Percentiles rank a stretch among this genome's conserved stretches.
phyloP scores from a whole-genome alignment of 176 grass and related monocot genomes.

The Rhynchospora breviuscula region DNA sequence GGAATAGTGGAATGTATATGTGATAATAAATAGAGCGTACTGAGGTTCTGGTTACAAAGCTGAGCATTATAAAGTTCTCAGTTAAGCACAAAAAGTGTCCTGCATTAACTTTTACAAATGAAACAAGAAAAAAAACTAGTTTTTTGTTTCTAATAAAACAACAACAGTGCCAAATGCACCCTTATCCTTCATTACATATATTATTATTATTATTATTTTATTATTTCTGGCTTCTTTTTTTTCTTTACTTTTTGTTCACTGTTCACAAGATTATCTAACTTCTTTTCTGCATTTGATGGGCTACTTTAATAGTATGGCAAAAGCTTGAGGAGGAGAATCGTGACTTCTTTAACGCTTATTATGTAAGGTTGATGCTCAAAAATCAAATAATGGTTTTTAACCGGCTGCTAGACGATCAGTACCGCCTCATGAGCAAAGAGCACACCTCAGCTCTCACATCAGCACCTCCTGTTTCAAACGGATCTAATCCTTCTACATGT shows the following conservation, averaged over 20 bases:
- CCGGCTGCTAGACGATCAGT: constrained; percentile 72
- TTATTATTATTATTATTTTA: not conserved
- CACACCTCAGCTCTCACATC: constrained; percentile 42
- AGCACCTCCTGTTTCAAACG: constrained; percentile 54
- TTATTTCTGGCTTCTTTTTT: not conserved
- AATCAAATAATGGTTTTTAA: constrained; percentile 84
- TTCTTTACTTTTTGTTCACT: not conserved
- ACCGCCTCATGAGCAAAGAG: constrained; percentile 71
- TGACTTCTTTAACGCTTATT: constrained; percentile 95
- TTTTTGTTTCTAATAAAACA: too few species aligned
- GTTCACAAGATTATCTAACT: not conserved
- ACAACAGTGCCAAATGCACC: too few species aligned
- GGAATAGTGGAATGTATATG: too few species aligned
- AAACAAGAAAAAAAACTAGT: too few species aligned
- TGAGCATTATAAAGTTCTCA: too few species aligned
- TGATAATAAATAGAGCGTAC: too few species aligned
- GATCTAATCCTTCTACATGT: constrained; percentile 60
- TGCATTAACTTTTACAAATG: too few species aligned
- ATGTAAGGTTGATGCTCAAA: constrained; percentile 93
- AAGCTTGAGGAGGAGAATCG: constrained; percentile 97
- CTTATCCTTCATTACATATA: too few species aligned
- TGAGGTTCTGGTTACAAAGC: too few species aligned
- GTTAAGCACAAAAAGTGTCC: too few species aligned
- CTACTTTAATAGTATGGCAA: constrained; percentile 77
- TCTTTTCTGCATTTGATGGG: constrained; percentile 19